These are phyloP conservation scores for Fusarium nygamai DNA, from an alignment of 2,329 filamentous ascomycete genomes.

Conservation along the genomic window DNA sequence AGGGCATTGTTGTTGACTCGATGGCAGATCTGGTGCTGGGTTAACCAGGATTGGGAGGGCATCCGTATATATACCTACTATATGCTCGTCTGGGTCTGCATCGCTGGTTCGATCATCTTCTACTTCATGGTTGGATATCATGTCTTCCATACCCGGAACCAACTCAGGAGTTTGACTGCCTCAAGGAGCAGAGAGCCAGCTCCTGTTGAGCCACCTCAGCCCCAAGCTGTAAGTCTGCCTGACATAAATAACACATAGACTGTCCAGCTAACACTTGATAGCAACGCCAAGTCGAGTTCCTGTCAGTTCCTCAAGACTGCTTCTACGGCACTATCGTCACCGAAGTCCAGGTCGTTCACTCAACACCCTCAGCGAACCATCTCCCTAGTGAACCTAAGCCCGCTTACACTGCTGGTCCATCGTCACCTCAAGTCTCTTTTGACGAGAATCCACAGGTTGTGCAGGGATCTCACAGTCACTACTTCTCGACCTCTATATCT, in stretches of 20 bases:
- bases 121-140: conserved; percentile 68
- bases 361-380: conserved; percentile 37
- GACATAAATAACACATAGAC: rapidly evolving
- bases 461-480: conserved; percentile 43
- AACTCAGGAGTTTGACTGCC: conserved; percentile 61
- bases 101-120: conserved; percentile 62
- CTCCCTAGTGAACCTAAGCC: conserved; percentile 39
- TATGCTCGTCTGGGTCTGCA: conserved; percentile 69
- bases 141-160: conserved; percentile 67
- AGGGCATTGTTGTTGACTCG: not conserved
- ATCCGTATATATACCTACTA: conserved; percentile 71
- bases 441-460: conserved; percentile 24
- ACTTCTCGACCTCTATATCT: conserved; percentile 49
- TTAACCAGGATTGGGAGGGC: conserved; percentile 62
- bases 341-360: conserved; percentile 58
- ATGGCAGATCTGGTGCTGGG: conserved; percentile 70
- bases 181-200: conserved; percentile 45
- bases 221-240: not conserved
- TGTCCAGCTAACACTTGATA: conserved; percentile 1
- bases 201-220: conserved; percentile 47
- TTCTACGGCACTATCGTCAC: conserved; percentile 64
- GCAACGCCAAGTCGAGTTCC: conserved; percentile 39
- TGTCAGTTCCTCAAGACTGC: conserved; percentile 44
- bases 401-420: conserved; percentile 22
- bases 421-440: conserved; percentile 37